Evolutionary conservation across 2,329 filamentous ascomycete species (phyloP).

Genomic region (Trichoderma breve): DNA sequence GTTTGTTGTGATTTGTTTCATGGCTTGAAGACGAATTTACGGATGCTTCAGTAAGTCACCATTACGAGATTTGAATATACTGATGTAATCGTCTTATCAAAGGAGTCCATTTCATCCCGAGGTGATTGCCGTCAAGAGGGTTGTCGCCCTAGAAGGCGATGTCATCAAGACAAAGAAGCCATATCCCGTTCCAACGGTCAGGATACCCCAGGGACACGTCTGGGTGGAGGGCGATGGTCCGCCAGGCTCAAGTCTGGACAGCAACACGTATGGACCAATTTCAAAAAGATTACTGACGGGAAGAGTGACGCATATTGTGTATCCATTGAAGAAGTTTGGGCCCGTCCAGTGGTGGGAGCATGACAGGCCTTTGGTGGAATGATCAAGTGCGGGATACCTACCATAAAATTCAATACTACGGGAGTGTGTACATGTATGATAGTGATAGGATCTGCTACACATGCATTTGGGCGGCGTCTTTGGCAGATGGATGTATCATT

Average conservation of each 20-base stretch:
- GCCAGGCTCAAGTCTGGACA: conserved; percentile 70
- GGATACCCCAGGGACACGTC: conserved; percentile 78
- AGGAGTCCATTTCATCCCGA: conserved; percentile 73
- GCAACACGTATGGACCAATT: conserved; percentile 86
- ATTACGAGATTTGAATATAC: not conserved
- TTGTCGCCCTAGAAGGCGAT: conserved; percentile 80
- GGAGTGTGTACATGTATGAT: not conserved
- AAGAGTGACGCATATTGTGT: conserved; percentile 68
- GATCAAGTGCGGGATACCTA: not conserved
- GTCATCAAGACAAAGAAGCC: conserved; percentile 63
- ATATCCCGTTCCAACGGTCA: conserved; percentile 54
- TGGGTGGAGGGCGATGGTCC: conserved; percentile 94
- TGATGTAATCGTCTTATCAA: not conserved
- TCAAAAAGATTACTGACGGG: conserved; percentile 73
- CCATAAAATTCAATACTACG: not conserved
- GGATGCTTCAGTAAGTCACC: not conserved
- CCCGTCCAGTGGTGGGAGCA: conserved; percentile 58
- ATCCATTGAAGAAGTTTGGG: conserved; percentile 62
- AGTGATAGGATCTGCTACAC: not conserved
- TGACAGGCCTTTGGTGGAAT: conserved; percentile 29
- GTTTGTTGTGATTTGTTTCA: conserved; percentile 25
- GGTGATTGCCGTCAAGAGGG: conserved; percentile 71
- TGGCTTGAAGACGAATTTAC: not conserved
- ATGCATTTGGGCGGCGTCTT: conserved; percentile 12
- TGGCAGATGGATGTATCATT: not conserved